Percentiles rank a stretch among this genome's conserved stretches.
phyloP scores from a whole-genome alignment of 2,329 filamentous ascomycete genomes.

The Monosporascus sp. region DNA sequence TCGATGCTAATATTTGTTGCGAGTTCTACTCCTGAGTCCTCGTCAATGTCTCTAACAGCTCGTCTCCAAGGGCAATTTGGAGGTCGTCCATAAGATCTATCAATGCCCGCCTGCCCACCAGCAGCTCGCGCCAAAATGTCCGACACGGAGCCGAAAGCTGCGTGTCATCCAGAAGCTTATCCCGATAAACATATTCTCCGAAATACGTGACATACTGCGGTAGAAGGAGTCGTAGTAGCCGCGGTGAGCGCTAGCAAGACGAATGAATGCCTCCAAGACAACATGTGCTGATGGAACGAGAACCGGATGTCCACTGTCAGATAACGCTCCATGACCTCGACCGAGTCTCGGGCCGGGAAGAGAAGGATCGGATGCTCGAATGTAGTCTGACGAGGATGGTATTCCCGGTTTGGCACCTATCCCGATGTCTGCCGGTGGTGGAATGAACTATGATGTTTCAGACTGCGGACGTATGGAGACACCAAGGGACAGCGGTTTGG shows the following conservation, averaged over 20 bases:
- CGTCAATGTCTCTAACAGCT: too few relatives aligned
- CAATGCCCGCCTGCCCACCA: not conserved
- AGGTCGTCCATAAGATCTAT: not conserved
- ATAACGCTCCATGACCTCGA: not conserved
- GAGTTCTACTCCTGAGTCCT: too few relatives aligned
- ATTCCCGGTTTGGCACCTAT: not conserved
- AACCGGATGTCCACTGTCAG: not conserved
- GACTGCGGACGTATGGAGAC: not conserved
- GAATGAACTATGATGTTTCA: not conserved
- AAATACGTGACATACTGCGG: not conserved
- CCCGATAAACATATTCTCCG: not conserved
- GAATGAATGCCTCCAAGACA: not conserved
- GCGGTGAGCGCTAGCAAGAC: not conserved
- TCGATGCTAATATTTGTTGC: too few relatives aligned
- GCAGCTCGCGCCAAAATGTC: not conserved
- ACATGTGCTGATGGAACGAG: not conserved
- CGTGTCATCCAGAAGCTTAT: not conserved
- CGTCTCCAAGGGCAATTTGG: not conserved
- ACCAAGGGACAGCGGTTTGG: too few relatives aligned
- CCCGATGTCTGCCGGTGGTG: not conserved
- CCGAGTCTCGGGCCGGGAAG: not conserved
- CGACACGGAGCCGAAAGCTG: not conserved
- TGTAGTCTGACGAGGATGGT: not conserved
- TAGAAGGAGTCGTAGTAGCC: not conserved
- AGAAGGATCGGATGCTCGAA: not conserved